Evolutionary conservation across 805 yeast genomes (phyloP).

Genomic region (Ogataea salicorniae): DNA sequence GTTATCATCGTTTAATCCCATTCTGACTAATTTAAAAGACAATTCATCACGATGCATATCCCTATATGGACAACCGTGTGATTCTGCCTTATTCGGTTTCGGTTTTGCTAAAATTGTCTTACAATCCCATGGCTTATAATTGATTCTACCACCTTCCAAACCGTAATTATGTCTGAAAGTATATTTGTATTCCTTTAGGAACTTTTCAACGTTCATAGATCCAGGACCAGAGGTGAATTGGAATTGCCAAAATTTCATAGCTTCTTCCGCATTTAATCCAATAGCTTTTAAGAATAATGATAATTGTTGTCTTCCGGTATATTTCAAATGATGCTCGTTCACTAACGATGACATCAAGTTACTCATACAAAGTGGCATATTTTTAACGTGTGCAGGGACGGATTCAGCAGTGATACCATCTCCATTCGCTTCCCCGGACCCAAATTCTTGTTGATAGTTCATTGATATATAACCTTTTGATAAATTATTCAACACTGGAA

Average conservation of each 20-base stretch:
- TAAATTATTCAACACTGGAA: constrained; percentile 78
- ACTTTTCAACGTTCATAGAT: constrained; percentile 62
- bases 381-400: constrained; percentile 51
- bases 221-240: constrained; percentile 54
- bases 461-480: constrained; percentile 64
- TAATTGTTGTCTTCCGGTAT: constrained; percentile 80
- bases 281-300: constrained; percentile 83
- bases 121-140: constrained; percentile 85
- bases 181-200: constrained; percentile 84
- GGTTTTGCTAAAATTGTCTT: constrained; percentile 68
- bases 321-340: constrained; percentile 70
- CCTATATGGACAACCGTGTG: constrained; percentile 92
- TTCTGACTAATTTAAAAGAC: constrained; percentile 45
- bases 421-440: constrained; percentile 5
- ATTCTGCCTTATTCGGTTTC: constrained; percentile 60
- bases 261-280: constrained; percentile 84
- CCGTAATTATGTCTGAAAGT: constrained; percentile 89
- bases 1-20: constrained; percentile 60
- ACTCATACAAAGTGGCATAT: constrained; percentile 71
- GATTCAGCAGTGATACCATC: constrained; percentile 51
- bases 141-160: constrained; percentile 81
- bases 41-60: constrained; percentile 66
- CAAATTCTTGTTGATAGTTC: constrained; percentile 32
- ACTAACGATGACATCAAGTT: constrained; percentile 53
- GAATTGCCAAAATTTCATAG: constrained; percentile 75